phyloP scores from a whole-genome alignment of 192 early-diverging fungal genomes.

The Backusella macrospora region DNA sequence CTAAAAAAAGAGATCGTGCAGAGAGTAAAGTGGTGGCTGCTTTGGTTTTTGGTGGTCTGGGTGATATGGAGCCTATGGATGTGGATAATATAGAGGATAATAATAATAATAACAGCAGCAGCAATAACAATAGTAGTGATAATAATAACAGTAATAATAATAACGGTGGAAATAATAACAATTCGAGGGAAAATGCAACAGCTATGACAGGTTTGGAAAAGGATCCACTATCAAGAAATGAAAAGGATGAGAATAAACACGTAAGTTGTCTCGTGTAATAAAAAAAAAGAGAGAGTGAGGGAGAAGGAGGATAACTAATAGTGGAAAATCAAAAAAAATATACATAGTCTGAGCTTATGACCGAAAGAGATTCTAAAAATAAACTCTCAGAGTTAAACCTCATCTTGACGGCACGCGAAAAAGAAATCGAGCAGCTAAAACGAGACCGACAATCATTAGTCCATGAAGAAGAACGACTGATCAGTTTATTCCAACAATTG shows the following conservation, averaged over 20 bases:
- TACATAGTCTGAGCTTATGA: conserved; percentile 20
- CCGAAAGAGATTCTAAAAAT: conserved; percentile 40
- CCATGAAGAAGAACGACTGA: conserved; percentile 50
- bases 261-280: too few species aligned
- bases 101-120: too few species aligned
- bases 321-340: neutral
- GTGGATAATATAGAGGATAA: neutral
- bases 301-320: neutral
- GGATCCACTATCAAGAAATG: neutral
- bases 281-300: too few species aligned
- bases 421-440: conserved; percentile 53
- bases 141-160: neutral
- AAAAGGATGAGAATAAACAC: neutral
- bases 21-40: conserved; percentile 45
- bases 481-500: conserved; percentile 49
- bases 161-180: too few species aligned
- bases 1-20: conserved; percentile 52
- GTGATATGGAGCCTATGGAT: conserved; percentile 9
- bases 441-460: conserved; percentile 50
- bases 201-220: neutral
- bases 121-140: neutral
- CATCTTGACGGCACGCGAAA: conserved; percentile 49
- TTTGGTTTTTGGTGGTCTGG: conserved; percentile 27
- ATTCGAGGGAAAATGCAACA: neutral
- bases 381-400: conserved; percentile 48